Conservation (phyloP, 805 yeast species). For the Barnettozyma californica region DNA sequence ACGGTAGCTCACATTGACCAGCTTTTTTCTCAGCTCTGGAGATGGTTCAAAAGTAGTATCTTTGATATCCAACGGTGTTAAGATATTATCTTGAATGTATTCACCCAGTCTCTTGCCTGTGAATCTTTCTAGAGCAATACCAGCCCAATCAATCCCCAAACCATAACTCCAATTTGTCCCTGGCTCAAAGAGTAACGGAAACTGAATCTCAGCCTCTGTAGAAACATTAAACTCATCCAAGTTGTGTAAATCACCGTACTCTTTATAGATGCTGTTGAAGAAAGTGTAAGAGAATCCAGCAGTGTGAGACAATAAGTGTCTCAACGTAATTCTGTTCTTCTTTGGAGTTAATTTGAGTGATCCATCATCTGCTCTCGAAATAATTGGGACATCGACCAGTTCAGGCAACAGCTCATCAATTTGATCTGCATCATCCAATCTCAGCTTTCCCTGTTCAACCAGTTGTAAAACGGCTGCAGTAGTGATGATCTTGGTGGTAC, state of each 20-base stretch:
- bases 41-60: conserved; percentile 25
- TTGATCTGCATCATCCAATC: conserved; percentile 28
- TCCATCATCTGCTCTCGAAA: conserved; percentile 23
- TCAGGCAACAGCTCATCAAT: conserved; percentile 29
- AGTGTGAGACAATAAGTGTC: conserved; percentile 33
- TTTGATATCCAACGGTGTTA: conserved; percentile 27
- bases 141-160: conserved; percentile 33
- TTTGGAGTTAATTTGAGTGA: conserved; percentile 20
- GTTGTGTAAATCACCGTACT: conserved; percentile 19
- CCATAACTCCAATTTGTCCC: conserved; percentile 35
- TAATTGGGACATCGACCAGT: conserved; percentile 24
- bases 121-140: conserved; percentile 27
- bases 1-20: conserved; percentile 23
- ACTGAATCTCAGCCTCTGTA: conserved; percentile 12
- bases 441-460: conserved; percentile 29
- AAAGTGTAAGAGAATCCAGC: conserved; percentile 35
- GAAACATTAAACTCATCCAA: conserved; percentile 16
- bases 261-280: conserved; percentile 21
- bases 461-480: conserved; percentile 28
- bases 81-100: conserved; percentile 26
- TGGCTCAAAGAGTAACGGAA: conserved; percentile 32
- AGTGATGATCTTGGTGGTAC: conserved; percentile 30
- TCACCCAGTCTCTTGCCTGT: conserved; percentile 27
- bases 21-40: conserved; percentile 13
- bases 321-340: conserved; percentile 29